Evolutionary conservation across 2,329 filamentous ascomycete genomes (phyloP).

Genomic region (Colletotrichum sojae): DNA sequence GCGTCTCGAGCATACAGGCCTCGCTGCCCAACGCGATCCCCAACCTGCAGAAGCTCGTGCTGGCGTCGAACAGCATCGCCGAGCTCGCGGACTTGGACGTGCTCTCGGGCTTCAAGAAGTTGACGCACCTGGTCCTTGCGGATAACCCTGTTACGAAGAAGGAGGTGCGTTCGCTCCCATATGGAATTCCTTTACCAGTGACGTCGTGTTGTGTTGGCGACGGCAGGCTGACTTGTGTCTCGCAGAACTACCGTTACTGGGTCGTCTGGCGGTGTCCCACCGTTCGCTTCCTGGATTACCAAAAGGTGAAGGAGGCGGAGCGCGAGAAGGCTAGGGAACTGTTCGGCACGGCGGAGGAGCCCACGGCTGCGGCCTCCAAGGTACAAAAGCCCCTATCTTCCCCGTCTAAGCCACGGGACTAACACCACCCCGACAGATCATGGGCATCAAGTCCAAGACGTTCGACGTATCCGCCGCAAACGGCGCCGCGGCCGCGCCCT

Average conservation of each 20-base stretch:
- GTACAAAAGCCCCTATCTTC: too few species aligned
- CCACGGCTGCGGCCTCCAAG: constrained; percentile 84
- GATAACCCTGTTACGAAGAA: constrained; percentile 94
- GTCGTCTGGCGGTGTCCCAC: constrained; percentile 88
- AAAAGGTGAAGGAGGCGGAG: constrained; percentile 91
- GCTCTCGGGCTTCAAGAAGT: constrained; percentile 75
- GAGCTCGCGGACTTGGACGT: constrained; percentile 92
- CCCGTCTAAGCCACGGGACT: too few species aligned
- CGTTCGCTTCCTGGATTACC: constrained; percentile 92
- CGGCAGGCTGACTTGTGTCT: constrained; percentile 16
- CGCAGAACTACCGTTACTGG: constrained; percentile 91
- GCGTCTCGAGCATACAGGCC: constrained; percentile 85
- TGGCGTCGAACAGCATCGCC: constrained; percentile 84
- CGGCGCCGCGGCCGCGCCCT: constrained; percentile 57
- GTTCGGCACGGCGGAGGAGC: constrained; percentile 84
- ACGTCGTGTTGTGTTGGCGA: not conserved
- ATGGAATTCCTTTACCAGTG: too few species aligned
- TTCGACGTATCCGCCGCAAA: constrained; percentile 72
- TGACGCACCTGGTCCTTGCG: constrained; percentile 85
- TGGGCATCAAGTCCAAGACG: constrained; percentile 84
- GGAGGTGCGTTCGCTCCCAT: constrained; percentile 74
- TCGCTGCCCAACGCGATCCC: constrained; percentile 82
- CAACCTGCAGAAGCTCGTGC: constrained; percentile 83
- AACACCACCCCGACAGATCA: constrained; percentile 70
- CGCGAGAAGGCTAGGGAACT: constrained; percentile 81